These are phyloP conservation scores for Phanerochaete carnosa DNA, from an alignment of 768 basidiomycete genomes.

Conservation along the genomic window DNA sequence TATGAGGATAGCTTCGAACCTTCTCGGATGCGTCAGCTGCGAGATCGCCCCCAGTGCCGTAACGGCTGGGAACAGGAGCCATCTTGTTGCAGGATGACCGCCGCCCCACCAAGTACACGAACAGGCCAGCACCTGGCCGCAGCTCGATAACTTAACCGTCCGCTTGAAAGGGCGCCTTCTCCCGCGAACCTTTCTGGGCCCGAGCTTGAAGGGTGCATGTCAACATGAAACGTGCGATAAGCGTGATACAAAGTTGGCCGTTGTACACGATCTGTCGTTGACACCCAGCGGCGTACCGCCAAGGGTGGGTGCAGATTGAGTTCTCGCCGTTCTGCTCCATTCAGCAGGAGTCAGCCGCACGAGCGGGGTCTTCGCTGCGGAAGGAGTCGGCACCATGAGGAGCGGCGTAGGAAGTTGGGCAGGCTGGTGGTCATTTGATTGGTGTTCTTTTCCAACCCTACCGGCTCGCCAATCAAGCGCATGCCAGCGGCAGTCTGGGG, in stretches of 20 bases:
- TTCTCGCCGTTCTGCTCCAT: not conserved
- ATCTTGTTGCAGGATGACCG: too few relatives aligned
- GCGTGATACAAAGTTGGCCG: slow-evolving; percentile 20
- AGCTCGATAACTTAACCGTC: too few relatives aligned
- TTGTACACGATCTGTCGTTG: slow-evolving; percentile 22
- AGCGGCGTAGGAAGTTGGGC: slow-evolving; percentile 7
- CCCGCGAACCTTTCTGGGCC: slow-evolving; percentile 29
- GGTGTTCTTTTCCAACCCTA: not conserved
- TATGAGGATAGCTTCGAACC: not conserved
- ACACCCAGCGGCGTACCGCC: not conserved
- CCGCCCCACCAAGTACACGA: too few relatives aligned
- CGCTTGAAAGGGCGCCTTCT: slow-evolving; percentile 19
- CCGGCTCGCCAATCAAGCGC: not conserved
- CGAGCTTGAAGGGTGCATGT: slow-evolving; percentile 12
- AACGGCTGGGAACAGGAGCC: too few relatives aligned
- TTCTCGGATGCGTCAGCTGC: not conserved
- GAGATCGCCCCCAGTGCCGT: too few relatives aligned
- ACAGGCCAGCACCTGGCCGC: not conserved
- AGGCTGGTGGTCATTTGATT: slow-evolving; percentile 5
- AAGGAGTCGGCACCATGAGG: slow-evolving; percentile 2
- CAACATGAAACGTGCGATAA: slow-evolving; percentile 22
- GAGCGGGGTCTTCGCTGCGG: not conserved
- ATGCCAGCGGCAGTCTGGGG: not conserved
- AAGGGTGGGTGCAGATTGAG: slow-evolving; percentile 2
- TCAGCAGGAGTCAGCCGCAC: not conserved